Evolutionary conservation across 805 yeast species (phyloP).

Genomic region (Grigorovia transvaalensis): DNA sequence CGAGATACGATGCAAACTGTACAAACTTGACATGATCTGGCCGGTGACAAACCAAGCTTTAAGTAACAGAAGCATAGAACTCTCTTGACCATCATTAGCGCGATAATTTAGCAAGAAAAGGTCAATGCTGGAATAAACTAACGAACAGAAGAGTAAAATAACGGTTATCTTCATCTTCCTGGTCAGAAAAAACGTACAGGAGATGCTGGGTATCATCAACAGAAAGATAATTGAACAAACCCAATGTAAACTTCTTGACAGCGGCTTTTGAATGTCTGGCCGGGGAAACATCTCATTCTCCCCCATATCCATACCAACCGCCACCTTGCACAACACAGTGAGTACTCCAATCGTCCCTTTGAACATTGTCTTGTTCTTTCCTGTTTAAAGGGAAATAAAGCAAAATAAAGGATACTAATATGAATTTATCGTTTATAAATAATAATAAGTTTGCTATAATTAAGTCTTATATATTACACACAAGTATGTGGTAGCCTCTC

Average conservation of each 20-base stretch:
- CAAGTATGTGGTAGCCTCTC: background rate
- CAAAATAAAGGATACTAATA: background rate
- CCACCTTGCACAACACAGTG: background rate
- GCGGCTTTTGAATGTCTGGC: conserved; percentile 36
- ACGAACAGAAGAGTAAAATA: conserved; percentile 36
- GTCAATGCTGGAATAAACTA: conserved; percentile 46
- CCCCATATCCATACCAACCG: conserved; percentile 24
- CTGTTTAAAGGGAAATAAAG: background rate
- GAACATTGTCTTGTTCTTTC: background rate
- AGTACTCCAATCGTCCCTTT: background rate
- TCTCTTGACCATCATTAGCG: conserved; percentile 56
- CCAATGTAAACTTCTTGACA: conserved; percentile 58
- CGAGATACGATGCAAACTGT: too few relatives aligned
- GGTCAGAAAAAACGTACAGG: conserved; percentile 39
- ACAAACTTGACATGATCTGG: too few relatives aligned
- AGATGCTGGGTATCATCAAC: conserved; percentile 39
- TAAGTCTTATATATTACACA: background rate
- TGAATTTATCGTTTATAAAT: background rate
- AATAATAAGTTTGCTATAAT: background rate
- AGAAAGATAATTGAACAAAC: conserved; percentile 37
- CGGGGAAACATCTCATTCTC: conserved; percentile 23
- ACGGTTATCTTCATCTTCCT: conserved; percentile 36
- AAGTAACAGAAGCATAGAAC: conserved; percentile 55
- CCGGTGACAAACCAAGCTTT: conserved; percentile 19
- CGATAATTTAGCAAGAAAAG: conserved; percentile 50